Evolutionary conservation across 2,329 filamentous ascomycete genomes (phyloP), one percentile per base, ranked within the genome.

Genomic region (Aspergillus chevalieri): DNA sequence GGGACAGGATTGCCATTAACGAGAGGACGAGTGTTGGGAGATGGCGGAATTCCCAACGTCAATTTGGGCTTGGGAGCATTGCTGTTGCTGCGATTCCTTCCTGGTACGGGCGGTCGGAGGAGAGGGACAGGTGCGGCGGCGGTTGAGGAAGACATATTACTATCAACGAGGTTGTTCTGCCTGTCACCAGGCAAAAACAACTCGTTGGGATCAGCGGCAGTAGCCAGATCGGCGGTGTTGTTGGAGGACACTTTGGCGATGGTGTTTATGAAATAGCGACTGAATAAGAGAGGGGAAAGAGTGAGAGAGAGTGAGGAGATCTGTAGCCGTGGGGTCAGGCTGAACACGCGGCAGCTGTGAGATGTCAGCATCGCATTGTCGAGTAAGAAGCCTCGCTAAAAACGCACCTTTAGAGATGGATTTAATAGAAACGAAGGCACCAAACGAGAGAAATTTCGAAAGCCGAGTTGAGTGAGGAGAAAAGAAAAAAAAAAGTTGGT

Each of bases 31-130:
- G 78, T 85, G 71, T 83, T 92, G 44, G 89, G 88, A 33, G 89
- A 95, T 1, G 87, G 84, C 34, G 92, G 92, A 51, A 97, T 97
- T 43, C 91, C 88, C 49, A 97, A 81, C 42, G 90, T 92, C 51
- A 97, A 80, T 61, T 87, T 84, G 24, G 89, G 78, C 55, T 86
- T 79, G 52, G 78, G 75, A 51, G 82, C 83, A 56, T 80, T 76
- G 59, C 78, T 75, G 58, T 77, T 78, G 55, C 78, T 78, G 59
- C 83, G 79, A 57, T 76, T 77, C 4, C n/a, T 21, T 56, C 88
- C 87, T 36, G 86, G 87, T 49, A 94, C 84, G 53, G 89, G 89
- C 48, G 89, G 87, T 53, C 89, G 86, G 49, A 95, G 84, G 51
- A 94, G 81, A 52, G 89, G 89, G 47, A 85, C 87, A 47, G 87